Conservation (phyloP, 2,329 filamentous ascomycete genomes). For the Xylariaceae sp. region DNA sequence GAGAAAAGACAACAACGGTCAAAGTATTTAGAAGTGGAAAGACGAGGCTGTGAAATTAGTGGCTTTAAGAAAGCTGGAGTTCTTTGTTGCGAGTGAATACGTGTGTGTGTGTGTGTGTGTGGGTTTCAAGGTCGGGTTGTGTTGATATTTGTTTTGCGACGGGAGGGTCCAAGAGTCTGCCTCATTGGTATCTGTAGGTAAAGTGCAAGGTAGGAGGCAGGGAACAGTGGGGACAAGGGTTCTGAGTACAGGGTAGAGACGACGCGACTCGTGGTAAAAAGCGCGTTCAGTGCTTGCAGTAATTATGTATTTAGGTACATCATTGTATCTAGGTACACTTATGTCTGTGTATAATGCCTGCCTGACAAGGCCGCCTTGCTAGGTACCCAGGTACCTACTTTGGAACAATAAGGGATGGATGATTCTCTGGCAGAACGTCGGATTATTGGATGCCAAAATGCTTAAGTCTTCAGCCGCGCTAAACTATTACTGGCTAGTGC, state of each 20-base stretch:
- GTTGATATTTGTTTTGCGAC: constrained; percentile 25
- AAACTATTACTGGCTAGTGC: constrained; percentile 4
- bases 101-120: constrained; percentile 5
- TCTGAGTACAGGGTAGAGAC: neutral
- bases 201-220: neutral
- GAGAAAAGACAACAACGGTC: constrained; percentile 5
- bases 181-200: no score
- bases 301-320: neutral
- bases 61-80: neutral
- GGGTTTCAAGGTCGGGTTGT: constrained; percentile 11
- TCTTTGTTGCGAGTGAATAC: constrained; percentile 1
- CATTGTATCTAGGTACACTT: no score
- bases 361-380: neutral
- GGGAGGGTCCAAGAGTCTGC: constrained; percentile 1
- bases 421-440: neutral
- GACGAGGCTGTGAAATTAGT: neutral
- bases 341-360: neutral
- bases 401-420: no score
- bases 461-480: constrained; percentile 15
- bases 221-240: constrained; percentile 12
- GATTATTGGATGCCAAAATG: neutral
- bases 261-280: constrained; percentile 24
- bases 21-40: constrained; percentile 1
- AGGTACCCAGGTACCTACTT: constrained; percentile 3
- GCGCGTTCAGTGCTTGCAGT: constrained; percentile 38